A percentile compares a stretch with the other conserved stretches of the same genome.
phyloP scores from a whole-genome alignment of 768 basidiomycete genomes.

The Clathrus columnatus region DNA sequence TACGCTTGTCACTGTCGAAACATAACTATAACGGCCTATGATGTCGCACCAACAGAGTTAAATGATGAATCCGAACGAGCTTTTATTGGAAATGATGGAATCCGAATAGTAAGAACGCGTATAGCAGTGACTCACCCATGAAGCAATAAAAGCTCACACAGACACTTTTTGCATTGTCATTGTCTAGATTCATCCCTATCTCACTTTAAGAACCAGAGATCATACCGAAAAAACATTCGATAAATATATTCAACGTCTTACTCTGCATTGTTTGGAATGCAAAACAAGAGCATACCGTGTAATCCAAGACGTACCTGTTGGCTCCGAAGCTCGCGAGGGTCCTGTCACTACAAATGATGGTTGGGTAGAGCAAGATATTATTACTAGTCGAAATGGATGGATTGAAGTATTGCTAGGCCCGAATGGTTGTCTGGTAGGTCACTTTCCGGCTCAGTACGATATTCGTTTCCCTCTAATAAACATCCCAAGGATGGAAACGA shows the following conservation, averaged over 20 bases:
- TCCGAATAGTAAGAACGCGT: conserved; percentile 47
- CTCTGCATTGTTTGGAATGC: conserved; percentile 64
- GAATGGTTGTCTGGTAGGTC: conserved; percentile 54
- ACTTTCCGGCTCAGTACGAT: conserved; percentile 7
- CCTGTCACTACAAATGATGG: conserved; percentile 63
- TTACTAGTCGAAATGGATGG: conserved; percentile 64
- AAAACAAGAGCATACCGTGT: conserved; percentile 60
- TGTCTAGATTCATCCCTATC: conserved; percentile 53
- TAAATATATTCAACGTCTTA: conserved; percentile 42
- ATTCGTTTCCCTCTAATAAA: conserved; percentile 2
- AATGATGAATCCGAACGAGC: conserved; percentile 41
- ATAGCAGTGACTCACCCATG: background rate
- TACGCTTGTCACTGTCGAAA: conserved; percentile 12
- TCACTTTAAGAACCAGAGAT: conserved; percentile 48
- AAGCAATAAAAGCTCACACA: background rate
- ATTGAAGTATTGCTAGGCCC: conserved; percentile 50
- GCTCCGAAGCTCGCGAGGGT: conserved; percentile 53
- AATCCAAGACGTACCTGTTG: conserved; percentile 45
- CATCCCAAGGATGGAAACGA: conserved; percentile 19
- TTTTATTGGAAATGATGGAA: conserved; percentile 59
- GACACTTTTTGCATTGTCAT: background rate
- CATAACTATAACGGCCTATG: conserved; percentile 2
- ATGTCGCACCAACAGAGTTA: background rate
- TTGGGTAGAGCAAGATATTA: conserved; percentile 65
- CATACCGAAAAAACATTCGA: background rate